A percentile compares a stretch with the other conserved stretches of the same genome.
Evolutionary conservation across 768 basidiomycete species (phyloP).

Genomic region (Lactarius indigo): DNA sequence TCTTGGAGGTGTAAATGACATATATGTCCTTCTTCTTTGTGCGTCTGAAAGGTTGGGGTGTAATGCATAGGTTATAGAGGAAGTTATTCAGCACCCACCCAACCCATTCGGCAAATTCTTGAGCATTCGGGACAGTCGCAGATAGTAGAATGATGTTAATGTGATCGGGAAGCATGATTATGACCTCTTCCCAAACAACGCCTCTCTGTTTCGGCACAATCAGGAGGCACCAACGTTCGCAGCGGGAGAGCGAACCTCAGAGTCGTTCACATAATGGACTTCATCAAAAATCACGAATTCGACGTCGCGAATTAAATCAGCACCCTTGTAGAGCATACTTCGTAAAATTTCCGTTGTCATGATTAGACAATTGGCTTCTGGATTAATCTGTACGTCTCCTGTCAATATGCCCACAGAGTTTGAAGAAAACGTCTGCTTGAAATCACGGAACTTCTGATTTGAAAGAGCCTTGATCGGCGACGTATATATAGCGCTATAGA

Average conservation of each 20-base stretch:
- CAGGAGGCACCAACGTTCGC: background rate
- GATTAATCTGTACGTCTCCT: slow-evolving; percentile 98
- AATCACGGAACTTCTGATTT: slow-evolving; percentile 98
- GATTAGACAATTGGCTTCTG: slow-evolving; percentile 93
- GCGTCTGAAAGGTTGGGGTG: slow-evolving; percentile 49
- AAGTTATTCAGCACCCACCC: slow-evolving; percentile 58
- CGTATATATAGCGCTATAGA: slow-evolving; percentile 88
- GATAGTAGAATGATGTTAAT: slow-evolving; percentile 96
- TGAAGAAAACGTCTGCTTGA: slow-evolving; percentile 93
- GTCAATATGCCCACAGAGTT: slow-evolving; percentile 93
- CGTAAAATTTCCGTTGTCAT: slow-evolving; percentile 98
- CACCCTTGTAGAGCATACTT: slow-evolving; percentile 98
- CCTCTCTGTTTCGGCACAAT: slow-evolving; percentile 63
- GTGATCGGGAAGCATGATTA: slow-evolving; percentile 99
- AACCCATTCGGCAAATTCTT: slow-evolving; percentile 99
- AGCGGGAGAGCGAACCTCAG: slow-evolving; percentile 61
- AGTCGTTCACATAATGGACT: slow-evolving; percentile 99
- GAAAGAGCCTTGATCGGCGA: slow-evolving; percentile 98
- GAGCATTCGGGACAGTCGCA: slow-evolving; percentile 96
- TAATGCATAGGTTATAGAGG: background rate
- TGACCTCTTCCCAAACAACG: slow-evolving; percentile 99
- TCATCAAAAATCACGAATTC: slow-evolving; percentile 99
- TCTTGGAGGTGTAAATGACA: slow-evolving; percentile 93
- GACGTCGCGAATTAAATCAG: slow-evolving; percentile 96
- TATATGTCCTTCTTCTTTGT: slow-evolving; percentile 99